Conservation (phyloP, 2,329 filamentous ascomycete genomes). For the Clarireedia homoeocarpa region DNA sequence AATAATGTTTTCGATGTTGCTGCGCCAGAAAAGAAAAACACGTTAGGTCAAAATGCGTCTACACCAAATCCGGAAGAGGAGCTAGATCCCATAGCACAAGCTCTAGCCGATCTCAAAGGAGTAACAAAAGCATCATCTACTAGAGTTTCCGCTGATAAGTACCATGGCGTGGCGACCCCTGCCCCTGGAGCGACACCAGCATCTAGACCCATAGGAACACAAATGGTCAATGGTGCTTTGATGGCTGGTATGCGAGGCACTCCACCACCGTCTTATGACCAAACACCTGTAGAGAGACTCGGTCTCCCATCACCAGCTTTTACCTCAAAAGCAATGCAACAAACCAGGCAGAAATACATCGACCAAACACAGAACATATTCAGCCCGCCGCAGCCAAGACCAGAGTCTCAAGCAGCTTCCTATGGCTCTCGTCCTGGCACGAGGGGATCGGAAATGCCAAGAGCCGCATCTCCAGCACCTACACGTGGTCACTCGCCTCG, state of each 20-base stretch:
- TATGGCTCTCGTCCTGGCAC: conserved; percentile 46
- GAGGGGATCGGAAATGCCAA: conserved; percentile 49
- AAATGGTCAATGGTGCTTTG: conserved; percentile 35
- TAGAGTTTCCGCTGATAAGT: conserved; percentile 91
- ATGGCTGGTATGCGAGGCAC: conserved; percentile 60
- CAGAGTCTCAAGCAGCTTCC: conserved; percentile 24
- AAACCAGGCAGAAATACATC: conserved; percentile 82
- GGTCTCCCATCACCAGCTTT: conserved; percentile 88
- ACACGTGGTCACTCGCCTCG: conserved; percentile 56
- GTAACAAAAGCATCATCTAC: conserved; percentile 71
- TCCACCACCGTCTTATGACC: conserved; percentile 82
- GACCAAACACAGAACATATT: conserved; percentile 79
- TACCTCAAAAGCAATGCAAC: conserved; percentile 91
- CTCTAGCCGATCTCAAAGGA: conserved; percentile 85
- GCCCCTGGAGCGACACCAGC: conserved; percentile 43
- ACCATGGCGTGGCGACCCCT: conserved; percentile 87
- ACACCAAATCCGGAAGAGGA: conserved; percentile 45
- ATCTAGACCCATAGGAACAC: conserved; percentile 36
- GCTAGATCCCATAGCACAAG: conserved; percentile 81
- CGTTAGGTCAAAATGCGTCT: conserved; percentile 30
- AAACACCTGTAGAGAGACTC: conserved; percentile 58
- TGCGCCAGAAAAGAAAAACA: conserved; percentile 58
- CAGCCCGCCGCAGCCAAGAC: conserved; percentile 27
- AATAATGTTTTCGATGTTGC: conserved; percentile 95
- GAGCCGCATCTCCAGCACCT: conserved; percentile 61